Evolutionary conservation across 2,329 filamentous ascomycete genomes (phyloP).

Genomic region (Xylaria sp.): DNA sequence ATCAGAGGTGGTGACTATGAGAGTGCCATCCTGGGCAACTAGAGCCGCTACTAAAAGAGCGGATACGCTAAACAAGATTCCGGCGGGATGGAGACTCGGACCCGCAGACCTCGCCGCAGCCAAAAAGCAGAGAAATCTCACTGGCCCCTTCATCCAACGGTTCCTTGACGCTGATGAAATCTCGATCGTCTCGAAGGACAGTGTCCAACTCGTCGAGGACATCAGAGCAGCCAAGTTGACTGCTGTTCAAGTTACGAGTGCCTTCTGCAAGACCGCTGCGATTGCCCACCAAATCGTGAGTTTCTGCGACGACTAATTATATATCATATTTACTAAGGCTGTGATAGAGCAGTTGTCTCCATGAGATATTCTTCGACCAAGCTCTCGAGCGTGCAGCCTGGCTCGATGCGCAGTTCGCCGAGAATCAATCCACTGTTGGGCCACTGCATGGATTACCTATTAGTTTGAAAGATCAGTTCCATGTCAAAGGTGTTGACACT

Average conservation of each 20-base stretch:
- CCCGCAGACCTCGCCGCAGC: conserved; percentile 25
- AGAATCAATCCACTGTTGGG: conserved; percentile 57
- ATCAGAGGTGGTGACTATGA: conserved; percentile 7
- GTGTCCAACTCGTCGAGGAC: conserved; percentile 35
- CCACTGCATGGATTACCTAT: conserved; percentile 45
- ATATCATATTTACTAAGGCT: conserved; percentile 12
- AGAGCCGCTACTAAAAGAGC: conserved; percentile 32
- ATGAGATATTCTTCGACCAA: conserved; percentile 47
- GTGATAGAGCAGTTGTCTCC: conserved; percentile 44
- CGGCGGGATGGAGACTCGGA: conserved; percentile 30
- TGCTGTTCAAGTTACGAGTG: conserved; percentile 47
- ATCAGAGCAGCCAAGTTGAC: conserved; percentile 42
- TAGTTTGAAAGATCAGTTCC: conserved; percentile 47
- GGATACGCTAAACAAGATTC: conserved; percentile 35
- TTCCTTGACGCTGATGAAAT: conserved; percentile 38
- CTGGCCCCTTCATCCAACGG: conserved; percentile 33
- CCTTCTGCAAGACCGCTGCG: conserved; percentile 62
- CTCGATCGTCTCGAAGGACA: conserved; percentile 33
- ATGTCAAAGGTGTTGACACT: conserved; percentile 43
- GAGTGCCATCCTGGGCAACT: conserved; percentile 19
- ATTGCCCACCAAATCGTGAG: conserved; percentile 58
- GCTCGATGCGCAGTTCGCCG: conserved; percentile 55
- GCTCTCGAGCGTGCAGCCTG: conserved; percentile 49
- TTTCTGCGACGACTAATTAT: not conserved
- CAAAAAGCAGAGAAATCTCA: conserved; percentile 34